Base-by-base conservation (phyloP, 176 grass and related monocot genomes). In the Avena sativa region DNA sequence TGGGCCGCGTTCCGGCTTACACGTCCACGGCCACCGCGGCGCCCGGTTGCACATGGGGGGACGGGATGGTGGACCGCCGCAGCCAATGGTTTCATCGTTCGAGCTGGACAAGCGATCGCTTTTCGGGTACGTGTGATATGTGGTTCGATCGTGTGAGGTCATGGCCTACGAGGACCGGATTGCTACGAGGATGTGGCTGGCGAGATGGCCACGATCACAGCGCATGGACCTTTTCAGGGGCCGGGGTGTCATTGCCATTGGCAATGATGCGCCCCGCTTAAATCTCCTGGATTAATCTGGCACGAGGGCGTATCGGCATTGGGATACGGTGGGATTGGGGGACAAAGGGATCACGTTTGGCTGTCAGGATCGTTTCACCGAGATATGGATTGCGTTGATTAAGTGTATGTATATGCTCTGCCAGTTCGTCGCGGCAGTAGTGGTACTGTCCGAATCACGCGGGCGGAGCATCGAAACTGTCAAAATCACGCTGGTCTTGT, bases 71-170 rank as follows among this genome's bases (percentile, higher is more conserved):
- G 10, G 48, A 14, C 50, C 11, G 50, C 9, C 11, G 9, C 0
- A 62, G 2, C 60, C 60, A 64, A 74, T 48, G 0, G 68, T 21
- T 32, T 5, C 1, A 38, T 48, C 23, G n/a, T 19, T 82, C 9
- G 48, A 82, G 64, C 34, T 50, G 64, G 87, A 84, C 80, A 83
- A 83, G 25, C 21, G 60, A 83, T 9, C 80, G n/a, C 80, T 88
- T 83, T 88, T 69, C 59, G 49, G 71, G 86, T 71, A 21, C 68
- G 2, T 21, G 55, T 23, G 23, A 23, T 23, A 23, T 23, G 23
- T 23, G 23, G 23, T 23, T 23, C 14, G 74, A 28, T 52, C 49
- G 49, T 17, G 40, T 53, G 48, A 25, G 12, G 50, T 46, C 25
- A 21, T 26, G 14, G 61, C 5, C 43, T 7, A 44, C 6, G 43